These are phyloP conservation scores for Acrocalymma vagum DNA, from an alignment of 2,329 filamentous ascomycete genomes.

Conservation along the genomic window DNA sequence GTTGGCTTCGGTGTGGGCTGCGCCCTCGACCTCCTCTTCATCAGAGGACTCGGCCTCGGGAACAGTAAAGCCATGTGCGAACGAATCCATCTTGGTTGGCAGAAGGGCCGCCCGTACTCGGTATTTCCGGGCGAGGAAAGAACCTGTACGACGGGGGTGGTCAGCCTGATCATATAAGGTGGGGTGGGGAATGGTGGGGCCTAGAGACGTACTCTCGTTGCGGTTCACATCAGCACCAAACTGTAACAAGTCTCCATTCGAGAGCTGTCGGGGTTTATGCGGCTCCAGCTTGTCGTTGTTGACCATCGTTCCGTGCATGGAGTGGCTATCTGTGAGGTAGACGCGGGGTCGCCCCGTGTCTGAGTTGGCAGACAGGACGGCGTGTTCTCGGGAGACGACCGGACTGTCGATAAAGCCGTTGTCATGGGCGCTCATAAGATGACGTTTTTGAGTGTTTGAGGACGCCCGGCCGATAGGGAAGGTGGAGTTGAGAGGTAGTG, in stretches of 20 bases:
- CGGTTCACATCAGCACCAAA: slow-evolving; percentile 47
- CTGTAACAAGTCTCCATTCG: slow-evolving; percentile 43
- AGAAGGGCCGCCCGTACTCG: too few relatives aligned
- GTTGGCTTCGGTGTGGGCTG: slow-evolving; percentile 9
- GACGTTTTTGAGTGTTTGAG: slow-evolving; percentile 48
- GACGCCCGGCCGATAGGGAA: slow-evolving; percentile 55
- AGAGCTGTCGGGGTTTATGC: slow-evolving; percentile 30
- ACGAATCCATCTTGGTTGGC: too few relatives aligned
- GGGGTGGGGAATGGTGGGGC: background rate
- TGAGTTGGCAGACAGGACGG: slow-evolving; percentile 50
- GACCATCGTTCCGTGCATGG: slow-evolving; percentile 69
- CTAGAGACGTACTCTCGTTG: slow-evolving; percentile 35
- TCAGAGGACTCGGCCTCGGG: slow-evolving; percentile 40
- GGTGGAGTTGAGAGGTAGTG: slow-evolving; percentile 29
- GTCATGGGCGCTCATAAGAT: slow-evolving; percentile 50
- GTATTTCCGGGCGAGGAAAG: slow-evolving; percentile 42
- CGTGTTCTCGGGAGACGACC: slow-evolving; percentile 76
- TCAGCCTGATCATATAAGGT: slow-evolving; percentile 11
- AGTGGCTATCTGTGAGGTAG: slow-evolving; percentile 63
- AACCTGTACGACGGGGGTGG: slow-evolving; percentile 24
- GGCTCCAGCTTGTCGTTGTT: slow-evolving; percentile 51
- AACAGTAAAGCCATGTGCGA: slow-evolving; percentile 40
- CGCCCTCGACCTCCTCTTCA: slow-evolving; percentile 28
- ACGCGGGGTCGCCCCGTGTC: slow-evolving; percentile 38
- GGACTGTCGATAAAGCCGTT: slow-evolving; percentile 77